Evolutionary conservation across 495 filamentous ascomycete genomes (phyloP).

Genomic region (Delitschia confertaspora): DNA sequence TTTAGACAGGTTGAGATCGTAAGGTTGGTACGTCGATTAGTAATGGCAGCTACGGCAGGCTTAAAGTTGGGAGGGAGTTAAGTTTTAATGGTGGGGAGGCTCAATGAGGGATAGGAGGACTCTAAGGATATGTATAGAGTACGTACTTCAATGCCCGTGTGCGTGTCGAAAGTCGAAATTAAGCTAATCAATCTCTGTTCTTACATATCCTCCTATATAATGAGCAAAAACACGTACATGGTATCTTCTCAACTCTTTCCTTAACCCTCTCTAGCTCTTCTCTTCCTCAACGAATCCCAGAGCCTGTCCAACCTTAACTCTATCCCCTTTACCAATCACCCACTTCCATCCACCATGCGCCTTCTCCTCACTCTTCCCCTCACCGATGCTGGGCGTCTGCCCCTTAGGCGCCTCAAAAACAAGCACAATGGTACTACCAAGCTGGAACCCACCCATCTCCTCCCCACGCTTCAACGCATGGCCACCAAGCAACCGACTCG

Average conservation of each 20-base stretch:
- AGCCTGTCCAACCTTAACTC: constrained; percentile 77
- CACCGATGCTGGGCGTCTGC: constrained; percentile 53
- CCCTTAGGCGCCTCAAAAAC: constrained; percentile 90
- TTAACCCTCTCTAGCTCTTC: neutral
- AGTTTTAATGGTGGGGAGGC: no score
- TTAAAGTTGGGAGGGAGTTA: no score
- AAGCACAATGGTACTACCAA: constrained; percentile 90
- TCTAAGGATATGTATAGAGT: no score
- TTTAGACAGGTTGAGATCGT: no score
- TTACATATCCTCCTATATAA: no score
- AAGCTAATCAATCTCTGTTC: no score
- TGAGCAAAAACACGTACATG: no score
- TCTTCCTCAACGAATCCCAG: constrained; percentile 53
- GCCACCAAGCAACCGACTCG: constrained; percentile 68
- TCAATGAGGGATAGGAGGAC: no score
- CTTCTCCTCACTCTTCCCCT: constrained; percentile 47
- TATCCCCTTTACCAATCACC: constrained; percentile 75
- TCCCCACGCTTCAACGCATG: constrained; percentile 78
- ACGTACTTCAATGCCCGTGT: no score
- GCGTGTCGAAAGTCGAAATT: no score
- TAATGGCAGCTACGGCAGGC: no score
- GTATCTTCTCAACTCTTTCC: neutral
- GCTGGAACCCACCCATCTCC: constrained; percentile 96
- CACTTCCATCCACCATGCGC: constrained; percentile 73
- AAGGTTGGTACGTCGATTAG: no score